Evolutionary conservation across 192 early-diverging fungal genomes (phyloP), one percentile per base, ranked within the genome.

Genomic region (Backusella morwellensis): DNA sequence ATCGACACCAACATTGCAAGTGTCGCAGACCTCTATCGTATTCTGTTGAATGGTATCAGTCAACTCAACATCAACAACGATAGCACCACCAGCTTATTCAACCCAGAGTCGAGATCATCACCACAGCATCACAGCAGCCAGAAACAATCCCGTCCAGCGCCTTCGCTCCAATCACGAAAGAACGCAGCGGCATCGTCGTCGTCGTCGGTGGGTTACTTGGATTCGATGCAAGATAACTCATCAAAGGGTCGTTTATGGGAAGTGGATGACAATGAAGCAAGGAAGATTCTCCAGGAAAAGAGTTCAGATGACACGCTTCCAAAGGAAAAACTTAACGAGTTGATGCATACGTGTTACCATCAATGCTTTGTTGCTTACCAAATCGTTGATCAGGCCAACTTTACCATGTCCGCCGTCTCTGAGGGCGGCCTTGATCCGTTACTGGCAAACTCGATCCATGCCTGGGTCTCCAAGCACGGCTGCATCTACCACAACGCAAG

Each of bases 1-100:
- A 84, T 84, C 32, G 82, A 84, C 68, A 84, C 82, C 19, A 84
- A 84, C 36, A 84, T 84, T 34, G 82, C 82, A 9, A 84, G 82
- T 74, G 82, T 84, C 6, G 82, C 82, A 5, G 82, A 84, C 50
- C 74, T 84, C 19, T 84, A 84, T 42, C 68, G 79, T 26, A 84
- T 84, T 35, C 68, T 84, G 12, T 47, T 84, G 38, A 84, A 84
- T 40, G 82, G 82, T 29, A 84, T 84, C n/a, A 78, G 76, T 29
- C 82, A 84, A 32, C 56, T 84, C 32, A 84, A 84, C 47, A 84
- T 84, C 74, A 84, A 81, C 59, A 75, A 56, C 7, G 82, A 84
- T 54, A 77, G 77, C 7, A 72, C 81, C 4, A 84, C 82, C 26
- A 83, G 66, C 66, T 21, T 84, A 1, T 84, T 84, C 56, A 84